Base-by-base conservation (phyloP, 306 rosid genomes). In the Castanospermum australe region DNA sequence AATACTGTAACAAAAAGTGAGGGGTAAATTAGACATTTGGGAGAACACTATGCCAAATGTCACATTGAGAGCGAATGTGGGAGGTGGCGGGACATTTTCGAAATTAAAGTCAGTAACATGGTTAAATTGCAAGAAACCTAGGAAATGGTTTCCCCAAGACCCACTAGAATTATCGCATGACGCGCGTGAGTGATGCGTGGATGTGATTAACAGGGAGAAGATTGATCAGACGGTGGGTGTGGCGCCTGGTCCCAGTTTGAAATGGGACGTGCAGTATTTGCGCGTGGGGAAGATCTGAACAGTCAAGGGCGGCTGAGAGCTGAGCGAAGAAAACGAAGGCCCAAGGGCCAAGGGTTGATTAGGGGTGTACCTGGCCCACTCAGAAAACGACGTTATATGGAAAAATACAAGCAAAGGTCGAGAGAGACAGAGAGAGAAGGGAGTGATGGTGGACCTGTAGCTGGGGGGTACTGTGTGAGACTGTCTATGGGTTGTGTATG, bases 261-360 rank as follows among this genome's bases (percentile, higher is more conserved):
- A 14, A 0, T 0, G 12, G 8, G 35, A 61, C 75, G 67, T 7
- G 55, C 0, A n/a, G 2, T 0, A 15, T 3, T 0, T 1, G 85
- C 56, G 82, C 71, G 87, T 91, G 91, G 80, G 78, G 0, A n/a
- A 12, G 18, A 32, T 1, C 1, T 2, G 17, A 50, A 91, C 90
- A 91, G 97, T 79, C 39, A 79, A 79, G 82, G 91, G 91, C 92
- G 92, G 94, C 91, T 82, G 84, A n/a, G 75, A 50, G 52, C 47
- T 5, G 82, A 60, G 78, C 9, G 77, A 55, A 59, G 79, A 84
- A 25, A 76, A 83, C 66, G 82, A 70, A 81, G 88, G 76, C 76
- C 71, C 78, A 71, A 62, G 77, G 76, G 47, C 84, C 78, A 69
- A 67, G 77, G 81, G 83, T 56, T 77, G 81, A 57, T 87, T 80